phyloP scores from a whole-genome alignment of 1,139 yeast species.

The Candida buenavistaensis region DNA sequence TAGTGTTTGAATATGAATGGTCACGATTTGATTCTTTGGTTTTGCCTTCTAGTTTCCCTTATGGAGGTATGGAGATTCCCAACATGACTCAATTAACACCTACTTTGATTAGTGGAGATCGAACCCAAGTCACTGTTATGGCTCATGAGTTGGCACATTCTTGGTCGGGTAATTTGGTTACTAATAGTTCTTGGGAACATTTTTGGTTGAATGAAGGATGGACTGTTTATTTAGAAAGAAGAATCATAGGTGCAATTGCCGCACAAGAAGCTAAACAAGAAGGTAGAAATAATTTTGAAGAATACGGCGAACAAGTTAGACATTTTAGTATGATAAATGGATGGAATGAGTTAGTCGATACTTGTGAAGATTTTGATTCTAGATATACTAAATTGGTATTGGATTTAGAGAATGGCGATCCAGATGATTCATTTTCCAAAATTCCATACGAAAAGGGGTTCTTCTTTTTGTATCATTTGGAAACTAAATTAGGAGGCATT shows the following conservation, averaged over 20 bases:
- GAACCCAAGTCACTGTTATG: constrained; percentile 36
- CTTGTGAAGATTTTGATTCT: constrained; percentile 20
- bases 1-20: constrained; percentile 39
- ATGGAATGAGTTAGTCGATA: constrained; percentile 28
- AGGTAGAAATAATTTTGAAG: constrained; percentile 20
- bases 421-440: constrained; percentile 37
- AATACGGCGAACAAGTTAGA: constrained; percentile 31
- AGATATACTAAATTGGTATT: constrained; percentile 28
- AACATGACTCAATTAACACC: constrained; percentile 40
- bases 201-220: constrained; percentile 44
- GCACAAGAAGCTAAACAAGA: constrained; percentile 22
- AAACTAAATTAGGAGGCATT: constrained; percentile 27
- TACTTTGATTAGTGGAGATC: constrained; percentile 33
- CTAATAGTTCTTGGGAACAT: constrained; percentile 39
- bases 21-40: constrained; percentile 32
- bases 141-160: constrained; percentile 43
- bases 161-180: constrained; percentile 40
- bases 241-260: constrained; percentile 34
- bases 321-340: constrained; percentile 34
- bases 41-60: constrained; percentile 36
- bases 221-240: constrained; percentile 39
- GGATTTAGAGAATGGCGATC: constrained; percentile 29
- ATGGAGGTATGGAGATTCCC: constrained; percentile 44
- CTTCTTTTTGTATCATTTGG: constrained; percentile 31
- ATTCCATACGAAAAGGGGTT: constrained; percentile 41